Base-by-base conservation (phyloP, 2,329 filamentous ascomycete genomes). In the Curvularia verruculosa region DNA sequence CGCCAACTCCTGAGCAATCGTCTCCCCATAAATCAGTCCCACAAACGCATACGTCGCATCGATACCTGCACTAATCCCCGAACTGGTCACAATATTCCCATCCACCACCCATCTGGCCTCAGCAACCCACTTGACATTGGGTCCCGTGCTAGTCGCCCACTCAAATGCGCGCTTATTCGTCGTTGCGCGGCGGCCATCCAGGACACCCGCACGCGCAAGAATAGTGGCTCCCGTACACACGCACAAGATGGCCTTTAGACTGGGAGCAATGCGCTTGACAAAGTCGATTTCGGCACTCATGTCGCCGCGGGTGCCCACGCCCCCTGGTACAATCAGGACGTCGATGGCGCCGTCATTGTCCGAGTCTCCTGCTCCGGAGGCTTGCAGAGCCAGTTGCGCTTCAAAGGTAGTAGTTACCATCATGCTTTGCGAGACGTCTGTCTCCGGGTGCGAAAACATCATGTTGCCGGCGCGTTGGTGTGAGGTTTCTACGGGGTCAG, bases 321-420 rank as follows among this genome's bases (percentile, higher is more conserved):
- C 87, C 1, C 88, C 87, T 0, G 88, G 88, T n/a, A 90, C 77
- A 24, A 91, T 75, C 15, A 90, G 79, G 3, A 89, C 83, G 51
- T 89, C 85, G 6, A 62, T 68, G 55, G 48, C 59, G 23, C n/a
- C n/a, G n/a, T n/a, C n/a, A n/a, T n/a, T n/a, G n/a, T 56, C 59
- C 7, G 54, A 47, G 13, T 41, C 50, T 9, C 46, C 53, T 26
- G 59, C 49, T 19, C 49, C 53, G 13, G 46, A 18, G 10, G 24
- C 19, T 53, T 66, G 63, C 4, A 65, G 56, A 15, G 48, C 37
- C 12, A 63, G 57, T 48, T 68, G 61, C 31, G 65, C 50, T 7
- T 60, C 54, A 26, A 63, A 65, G 13, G 61, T 66, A 5, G 57
- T 59, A 9, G 64, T 56, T 15, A 68, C 54, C 2, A 60, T 49